Conservation (phyloP, 2,329 filamentous ascomycete genomes). For the Sclerotinia borealis region DNA sequence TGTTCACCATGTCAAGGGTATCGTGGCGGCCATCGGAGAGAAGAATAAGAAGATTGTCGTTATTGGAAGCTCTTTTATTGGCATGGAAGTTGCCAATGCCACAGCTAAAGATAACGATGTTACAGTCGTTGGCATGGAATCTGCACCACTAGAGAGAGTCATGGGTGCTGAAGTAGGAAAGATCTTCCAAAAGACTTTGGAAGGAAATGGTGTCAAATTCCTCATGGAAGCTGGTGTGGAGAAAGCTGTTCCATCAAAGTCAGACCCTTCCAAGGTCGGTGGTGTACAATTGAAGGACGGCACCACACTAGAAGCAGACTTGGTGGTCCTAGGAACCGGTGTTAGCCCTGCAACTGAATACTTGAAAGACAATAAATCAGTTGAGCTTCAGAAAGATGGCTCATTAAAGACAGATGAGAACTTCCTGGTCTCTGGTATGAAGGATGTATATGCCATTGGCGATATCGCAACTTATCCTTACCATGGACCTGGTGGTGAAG, state of each 20-base stretch:
- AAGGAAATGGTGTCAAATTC: constrained; percentile 87
- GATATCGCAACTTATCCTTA: constrained; percentile 97
- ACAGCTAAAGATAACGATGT: constrained; percentile 75
- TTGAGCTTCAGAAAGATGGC: constrained; percentile 76
- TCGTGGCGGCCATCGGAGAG: constrained; percentile 72
- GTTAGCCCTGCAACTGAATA: constrained; percentile 82
- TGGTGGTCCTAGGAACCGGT: constrained; percentile 88
- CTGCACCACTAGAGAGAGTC: constrained; percentile 75
- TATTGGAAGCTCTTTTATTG: constrained; percentile 91
- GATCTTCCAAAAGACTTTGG: constrained; percentile 71
- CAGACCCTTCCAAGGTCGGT: constrained; percentile 67
- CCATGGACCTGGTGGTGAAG: constrained; percentile 76
- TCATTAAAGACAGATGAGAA: constrained; percentile 74
- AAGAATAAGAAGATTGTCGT: constrained; percentile 89
- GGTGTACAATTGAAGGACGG: constrained; percentile 80
- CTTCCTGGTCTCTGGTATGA: constrained; percentile 68
- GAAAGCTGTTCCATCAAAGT: constrained; percentile 67
- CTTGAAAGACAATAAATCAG: constrained; percentile 62
- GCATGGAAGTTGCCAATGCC: constrained; percentile 93
- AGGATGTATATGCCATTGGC: constrained; percentile 86
- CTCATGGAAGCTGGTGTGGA: constrained; percentile 75
- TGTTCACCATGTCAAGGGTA: constrained; percentile 70
- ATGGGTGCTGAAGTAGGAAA: constrained; percentile 76
- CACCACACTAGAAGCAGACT: constrained; percentile 74
- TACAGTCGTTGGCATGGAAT: constrained; percentile 83